Evolutionary conservation across 805 yeast species (phyloP).

Genomic region (Metschnikowia borealis): DNA sequence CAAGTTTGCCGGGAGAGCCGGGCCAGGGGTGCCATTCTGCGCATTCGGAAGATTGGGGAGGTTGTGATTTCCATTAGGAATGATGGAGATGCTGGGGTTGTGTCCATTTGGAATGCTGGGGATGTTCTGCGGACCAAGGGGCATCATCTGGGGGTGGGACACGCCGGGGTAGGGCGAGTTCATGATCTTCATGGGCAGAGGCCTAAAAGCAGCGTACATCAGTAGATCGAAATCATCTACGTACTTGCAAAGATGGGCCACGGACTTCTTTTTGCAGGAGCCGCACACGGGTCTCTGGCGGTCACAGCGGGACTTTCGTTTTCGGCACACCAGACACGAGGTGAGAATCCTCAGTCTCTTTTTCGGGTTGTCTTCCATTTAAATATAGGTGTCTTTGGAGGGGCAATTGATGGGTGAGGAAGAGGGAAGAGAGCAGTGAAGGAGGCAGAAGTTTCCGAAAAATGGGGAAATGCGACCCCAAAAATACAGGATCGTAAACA

Average conservation of each 20-base stretch:
- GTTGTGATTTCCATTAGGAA: background rate
- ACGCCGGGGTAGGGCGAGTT: conserved; percentile 12
- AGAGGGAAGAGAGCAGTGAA: background rate
- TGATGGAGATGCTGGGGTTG: background rate
- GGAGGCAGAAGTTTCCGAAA: background rate
- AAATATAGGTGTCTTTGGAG: background rate
- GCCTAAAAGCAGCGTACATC: background rate
- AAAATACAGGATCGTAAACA: conserved; percentile 1
- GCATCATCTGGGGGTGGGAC: conserved; percentile 4
- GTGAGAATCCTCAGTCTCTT: conserved; percentile 41
- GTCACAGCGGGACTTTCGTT: conserved; percentile 42
- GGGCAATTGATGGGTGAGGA: background rate
- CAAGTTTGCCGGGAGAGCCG: background rate
- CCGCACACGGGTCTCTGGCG: conserved; percentile 42
- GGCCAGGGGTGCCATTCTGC: background rate
- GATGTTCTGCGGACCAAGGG: conserved; percentile 2
- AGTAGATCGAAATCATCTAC: conserved; percentile 20
- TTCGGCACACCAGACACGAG: conserved; percentile 43
- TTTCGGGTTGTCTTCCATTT: conserved; percentile 12
- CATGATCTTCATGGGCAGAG: background rate
- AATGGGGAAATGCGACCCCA: conserved; percentile 1
- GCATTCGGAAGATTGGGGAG: background rate
- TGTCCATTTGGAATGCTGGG: background rate
- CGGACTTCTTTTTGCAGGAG: conserved; percentile 38
- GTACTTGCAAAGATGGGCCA: conserved; percentile 40